Conservation (phyloP, 2,329 filamentous ascomycete species). For the Incumbomyces lentus region DNA sequence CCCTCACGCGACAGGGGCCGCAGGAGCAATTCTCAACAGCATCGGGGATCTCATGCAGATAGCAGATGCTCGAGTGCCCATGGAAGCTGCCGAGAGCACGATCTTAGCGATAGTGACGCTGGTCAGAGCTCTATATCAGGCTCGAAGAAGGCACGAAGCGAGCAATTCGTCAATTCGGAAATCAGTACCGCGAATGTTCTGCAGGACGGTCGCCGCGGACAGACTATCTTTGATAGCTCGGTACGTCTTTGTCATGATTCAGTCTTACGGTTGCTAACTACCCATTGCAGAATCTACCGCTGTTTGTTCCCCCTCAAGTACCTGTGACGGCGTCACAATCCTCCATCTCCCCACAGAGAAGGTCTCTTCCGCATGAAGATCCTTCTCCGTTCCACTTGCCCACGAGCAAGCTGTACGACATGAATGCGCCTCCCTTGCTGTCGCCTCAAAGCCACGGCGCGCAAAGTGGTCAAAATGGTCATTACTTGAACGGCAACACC, state of each 20-base stretch:
- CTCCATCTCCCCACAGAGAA: conserved; percentile 86
- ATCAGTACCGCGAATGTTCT: conserved; percentile 98
- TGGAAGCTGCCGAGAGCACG: conserved; percentile 57
- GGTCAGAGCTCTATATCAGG: conserved; percentile 61
- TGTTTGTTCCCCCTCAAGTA: conserved; percentile 91
- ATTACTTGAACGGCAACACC: conserved; percentile 18
- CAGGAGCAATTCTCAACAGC: conserved; percentile 70
- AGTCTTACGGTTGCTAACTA: conserved; percentile 17
- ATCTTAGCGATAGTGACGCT: conserved; percentile 81
- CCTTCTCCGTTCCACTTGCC: conserved; percentile 65
- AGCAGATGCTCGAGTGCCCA: conserved; percentile 53
- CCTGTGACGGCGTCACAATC: conserved; percentile 91
- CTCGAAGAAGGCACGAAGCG: conserved; percentile 65
- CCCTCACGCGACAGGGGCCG: conserved; percentile 58
- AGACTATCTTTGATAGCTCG: conserved; percentile 91
- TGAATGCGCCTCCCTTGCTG: conserved; percentile 54
- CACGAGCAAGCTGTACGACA: conserved; percentile 65
- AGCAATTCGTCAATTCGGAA: conserved; percentile 85
- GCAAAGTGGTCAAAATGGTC: conserved; percentile 22
- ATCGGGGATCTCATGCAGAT: conserved; percentile 55
- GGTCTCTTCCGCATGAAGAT: conserved; percentile 61
- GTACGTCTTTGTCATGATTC: conserved; percentile 49
- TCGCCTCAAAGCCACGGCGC: conserved; percentile 69
- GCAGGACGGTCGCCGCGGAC: conserved; percentile 88
- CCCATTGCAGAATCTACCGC: conserved; percentile 68